phyloP scores from a whole-genome alignment of 2,329 filamentous ascomycete genomes.

The Arthrobotrys entomopaga region DNA sequence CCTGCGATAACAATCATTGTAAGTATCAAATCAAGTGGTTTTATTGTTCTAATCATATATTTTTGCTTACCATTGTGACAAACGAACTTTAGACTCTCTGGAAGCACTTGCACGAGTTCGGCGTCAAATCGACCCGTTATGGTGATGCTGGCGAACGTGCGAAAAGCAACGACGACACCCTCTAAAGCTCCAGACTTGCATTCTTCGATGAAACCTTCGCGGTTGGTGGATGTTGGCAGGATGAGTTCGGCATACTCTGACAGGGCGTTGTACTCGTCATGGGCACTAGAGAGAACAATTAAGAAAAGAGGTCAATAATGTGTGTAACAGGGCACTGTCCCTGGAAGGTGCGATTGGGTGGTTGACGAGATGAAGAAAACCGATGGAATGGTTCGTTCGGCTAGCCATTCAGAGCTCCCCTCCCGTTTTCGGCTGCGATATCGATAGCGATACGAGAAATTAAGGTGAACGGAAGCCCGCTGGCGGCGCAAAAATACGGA shows the following conservation, averaged over 20 bases:
- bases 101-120: constrained; percentile 72
- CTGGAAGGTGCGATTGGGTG: no score
- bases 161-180: constrained; percentile 73
- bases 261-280: constrained; percentile 73
- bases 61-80: constrained; percentile 69
- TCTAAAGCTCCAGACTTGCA: constrained; percentile 73
- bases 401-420: constrained; percentile 42
- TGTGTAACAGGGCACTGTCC: neutral
- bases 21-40: neutral
- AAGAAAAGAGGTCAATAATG: neutral
- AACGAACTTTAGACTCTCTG: constrained; percentile 68
- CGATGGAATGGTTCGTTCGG: constrained; percentile 12
- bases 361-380: neutral
- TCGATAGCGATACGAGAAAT: constrained; percentile 33
- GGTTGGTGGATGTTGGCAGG: constrained; percentile 70
- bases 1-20: constrained; percentile 64
- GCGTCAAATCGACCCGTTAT: constrained; percentile 77
- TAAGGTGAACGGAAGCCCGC: neutral
- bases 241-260: constrained; percentile 73
- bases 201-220: constrained; percentile 76
- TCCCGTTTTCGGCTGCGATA: constrained; percentile 33
- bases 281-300: constrained; percentile 68
- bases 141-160: constrained; percentile 73
- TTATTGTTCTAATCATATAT: neutral
- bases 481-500: constrained; percentile 8